A percentile compares a stretch with the other conserved stretches of the same genome.
Conservation (phyloP, 768 basidiomycete species). For the Lactarius indigo region DNA sequence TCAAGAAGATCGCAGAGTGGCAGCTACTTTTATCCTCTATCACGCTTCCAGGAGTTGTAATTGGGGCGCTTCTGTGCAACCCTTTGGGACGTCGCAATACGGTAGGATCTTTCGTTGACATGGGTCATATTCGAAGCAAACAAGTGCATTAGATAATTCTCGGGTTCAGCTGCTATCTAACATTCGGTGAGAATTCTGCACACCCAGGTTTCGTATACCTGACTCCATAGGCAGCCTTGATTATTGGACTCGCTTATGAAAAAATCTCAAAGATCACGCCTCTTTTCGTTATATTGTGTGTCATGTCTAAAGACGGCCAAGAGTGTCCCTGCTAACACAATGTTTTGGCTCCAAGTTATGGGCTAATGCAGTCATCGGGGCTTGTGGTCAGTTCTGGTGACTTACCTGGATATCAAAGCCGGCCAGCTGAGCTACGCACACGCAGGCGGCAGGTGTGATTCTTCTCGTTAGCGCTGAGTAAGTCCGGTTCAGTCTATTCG, state of each 20-base stretch:
- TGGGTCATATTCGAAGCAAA: background rate
- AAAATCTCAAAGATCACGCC: slow-evolving; percentile 59
- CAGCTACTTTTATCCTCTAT: slow-evolving; percentile 62
- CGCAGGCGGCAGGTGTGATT: slow-evolving; percentile 65
- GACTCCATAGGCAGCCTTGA: slow-evolving; percentile 40
- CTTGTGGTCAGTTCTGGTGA: background rate
- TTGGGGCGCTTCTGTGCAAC: slow-evolving; percentile 44
- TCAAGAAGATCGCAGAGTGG: slow-evolving; percentile 63
- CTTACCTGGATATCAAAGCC: slow-evolving; percentile 36
- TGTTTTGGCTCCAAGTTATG: slow-evolving; percentile 43
- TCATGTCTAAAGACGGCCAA: slow-evolving; percentile 8
- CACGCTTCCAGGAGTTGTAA: slow-evolving; percentile 52
- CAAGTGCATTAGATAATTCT: slow-evolving; percentile 51
- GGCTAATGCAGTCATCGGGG: slow-evolving; percentile 56
- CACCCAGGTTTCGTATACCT: slow-evolving; percentile 4
- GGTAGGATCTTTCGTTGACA: slow-evolving; percentile 31
- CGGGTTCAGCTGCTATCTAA: slow-evolving; percentile 63
- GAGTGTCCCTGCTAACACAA: background rate
- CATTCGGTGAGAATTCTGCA: slow-evolving; percentile 45
- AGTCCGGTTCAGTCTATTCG: slow-evolving; percentile 30
- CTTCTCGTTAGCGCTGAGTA: slow-evolving; percentile 64
- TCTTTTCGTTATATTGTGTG: slow-evolving; percentile 66
- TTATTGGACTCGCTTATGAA: slow-evolving; percentile 58
- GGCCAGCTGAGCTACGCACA: background rate
- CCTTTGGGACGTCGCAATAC: slow-evolving; percentile 57